Conservation (phyloP, 768 basidiomycete genomes). For the Pisolithus tinctorius region DNA sequence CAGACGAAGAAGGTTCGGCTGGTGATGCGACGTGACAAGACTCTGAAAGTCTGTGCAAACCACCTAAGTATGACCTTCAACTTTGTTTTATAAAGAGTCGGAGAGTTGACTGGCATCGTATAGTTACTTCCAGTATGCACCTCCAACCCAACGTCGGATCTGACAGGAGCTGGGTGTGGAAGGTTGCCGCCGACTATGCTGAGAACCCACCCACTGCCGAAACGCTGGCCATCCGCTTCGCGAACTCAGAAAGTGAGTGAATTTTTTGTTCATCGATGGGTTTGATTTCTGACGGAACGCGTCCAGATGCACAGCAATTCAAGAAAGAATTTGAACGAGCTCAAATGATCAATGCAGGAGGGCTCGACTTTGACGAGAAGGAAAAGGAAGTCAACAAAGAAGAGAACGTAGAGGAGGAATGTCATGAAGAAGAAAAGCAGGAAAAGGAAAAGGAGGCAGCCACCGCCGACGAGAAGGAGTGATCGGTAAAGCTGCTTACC, state of each 20-base stretch:
- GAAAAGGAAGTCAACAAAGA: conserved; percentile 8
- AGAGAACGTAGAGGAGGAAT: conserved; percentile 15
- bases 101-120: conserved; percentile 2
- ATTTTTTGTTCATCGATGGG: neutral
- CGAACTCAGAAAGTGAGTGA: conserved; percentile 86
- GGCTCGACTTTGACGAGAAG: conserved; percentile 17
- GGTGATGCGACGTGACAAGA: conserved; percentile 99
- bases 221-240: conserved; percentile 97
- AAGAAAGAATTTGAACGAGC: conserved; percentile 85
- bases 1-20: conserved; percentile 87
- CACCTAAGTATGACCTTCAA: conserved; percentile 65
- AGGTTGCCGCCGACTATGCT: conserved; percentile 91
- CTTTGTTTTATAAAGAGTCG: neutral
- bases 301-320: conserved; percentile 72
- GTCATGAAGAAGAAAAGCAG: conserved; percentile 7
- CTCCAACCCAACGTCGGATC: conserved; percentile 98
- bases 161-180: conserved; percentile 99
- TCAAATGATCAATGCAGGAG: conserved; percentile 54
- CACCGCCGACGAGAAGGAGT: conserved; percentile 20
- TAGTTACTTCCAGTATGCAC: conserved; percentile 86
- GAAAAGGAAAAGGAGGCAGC: conserved; percentile 23
- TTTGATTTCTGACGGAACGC: conserved; percentile 20
- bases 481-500: conserved; percentile 20
- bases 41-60: conserved; percentile 98
- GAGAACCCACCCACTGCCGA: conserved; percentile 87